Percentiles rank a stretch among this genome's conserved stretches.
Conservation (phyloP, 257 asterid genomes). For the Solanum tarijense region DNA sequence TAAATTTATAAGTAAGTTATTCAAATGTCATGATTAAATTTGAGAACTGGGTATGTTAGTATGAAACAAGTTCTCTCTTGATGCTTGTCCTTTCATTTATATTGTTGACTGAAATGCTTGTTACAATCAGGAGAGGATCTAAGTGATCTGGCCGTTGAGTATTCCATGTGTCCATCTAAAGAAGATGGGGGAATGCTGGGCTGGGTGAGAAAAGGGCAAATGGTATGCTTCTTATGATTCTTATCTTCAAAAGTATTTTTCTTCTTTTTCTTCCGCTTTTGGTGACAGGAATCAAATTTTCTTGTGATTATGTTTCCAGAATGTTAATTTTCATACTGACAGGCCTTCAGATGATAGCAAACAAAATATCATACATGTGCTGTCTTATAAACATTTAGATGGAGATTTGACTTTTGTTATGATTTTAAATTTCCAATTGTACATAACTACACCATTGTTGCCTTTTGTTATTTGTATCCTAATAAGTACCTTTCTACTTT, state of each 20-base stretch:
- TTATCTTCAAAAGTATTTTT: constrained; percentile 1
- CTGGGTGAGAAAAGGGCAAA: constrained; percentile 97
- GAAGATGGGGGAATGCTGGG: constrained; percentile 99
- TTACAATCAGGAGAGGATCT: constrained; percentile 78
- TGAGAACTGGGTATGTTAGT: background rate
- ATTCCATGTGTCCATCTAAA: constrained; percentile 88
- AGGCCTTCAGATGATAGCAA: background rate
- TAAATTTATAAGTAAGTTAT: background rate
- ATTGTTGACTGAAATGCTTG: constrained; percentile 17
- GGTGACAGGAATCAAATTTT: background rate
- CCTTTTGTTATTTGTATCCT: background rate
- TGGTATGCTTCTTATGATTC: constrained; percentile 64
- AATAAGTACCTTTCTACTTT: background rate
- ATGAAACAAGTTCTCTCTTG: background rate
- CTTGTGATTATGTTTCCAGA: background rate
- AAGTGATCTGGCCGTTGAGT: constrained; percentile 83
- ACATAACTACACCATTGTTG: background rate
- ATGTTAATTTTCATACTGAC: background rate
- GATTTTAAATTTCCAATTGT: background rate
- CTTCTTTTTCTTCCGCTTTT: background rate
- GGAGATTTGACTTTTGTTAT: background rate
- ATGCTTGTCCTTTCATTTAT: background rate
- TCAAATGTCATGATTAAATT: background rate
- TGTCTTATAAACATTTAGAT: background rate
- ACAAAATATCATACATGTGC: background rate